phyloP scores from a whole-genome alignment of 257 asterid genomes.

The Jacaranda mimosifolia region DNA sequence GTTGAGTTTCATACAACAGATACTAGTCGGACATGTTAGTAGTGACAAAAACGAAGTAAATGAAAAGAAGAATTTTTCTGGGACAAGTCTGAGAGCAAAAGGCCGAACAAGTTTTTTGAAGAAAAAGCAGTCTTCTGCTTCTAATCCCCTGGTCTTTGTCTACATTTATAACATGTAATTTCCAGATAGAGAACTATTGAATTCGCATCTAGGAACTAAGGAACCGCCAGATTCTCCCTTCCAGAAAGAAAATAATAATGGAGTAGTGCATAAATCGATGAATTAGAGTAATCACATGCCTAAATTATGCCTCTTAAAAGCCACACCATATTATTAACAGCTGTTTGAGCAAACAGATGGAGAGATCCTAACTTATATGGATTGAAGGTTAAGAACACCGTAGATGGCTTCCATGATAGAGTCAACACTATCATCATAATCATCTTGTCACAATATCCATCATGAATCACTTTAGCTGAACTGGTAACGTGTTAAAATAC shows the following conservation, averaged over 20 bases:
- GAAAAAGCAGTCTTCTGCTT: not conserved
- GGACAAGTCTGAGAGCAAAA: not conserved
- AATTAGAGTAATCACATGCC: not conserved
- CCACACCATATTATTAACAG: constrained; percentile 1
- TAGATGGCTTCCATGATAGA: not conserved
- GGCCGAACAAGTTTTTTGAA: not conserved
- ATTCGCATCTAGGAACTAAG: not conserved
- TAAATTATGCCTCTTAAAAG: not conserved
- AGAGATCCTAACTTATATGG: not conserved
- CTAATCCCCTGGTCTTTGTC: not conserved
- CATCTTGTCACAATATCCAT: not conserved
- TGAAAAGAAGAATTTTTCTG: not conserved
- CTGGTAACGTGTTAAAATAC: too few species aligned
- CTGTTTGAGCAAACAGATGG: not conserved
- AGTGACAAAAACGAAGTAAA: not conserved
- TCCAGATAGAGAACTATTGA: not conserved
- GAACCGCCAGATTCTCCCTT: not conserved
- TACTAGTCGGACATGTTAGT: not conserved
- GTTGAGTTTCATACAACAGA: not conserved
- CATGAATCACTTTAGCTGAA: not conserved
- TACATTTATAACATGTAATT: not conserved
- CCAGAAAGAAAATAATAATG: too few species aligned
- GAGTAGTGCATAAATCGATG: not conserved
- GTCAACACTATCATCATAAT: not conserved
- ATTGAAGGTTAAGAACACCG: not conserved